phyloP scores from a whole-genome alignment of 2,329 filamentous ascomycete genomes.

The Penicillium verrucosum region DNA sequence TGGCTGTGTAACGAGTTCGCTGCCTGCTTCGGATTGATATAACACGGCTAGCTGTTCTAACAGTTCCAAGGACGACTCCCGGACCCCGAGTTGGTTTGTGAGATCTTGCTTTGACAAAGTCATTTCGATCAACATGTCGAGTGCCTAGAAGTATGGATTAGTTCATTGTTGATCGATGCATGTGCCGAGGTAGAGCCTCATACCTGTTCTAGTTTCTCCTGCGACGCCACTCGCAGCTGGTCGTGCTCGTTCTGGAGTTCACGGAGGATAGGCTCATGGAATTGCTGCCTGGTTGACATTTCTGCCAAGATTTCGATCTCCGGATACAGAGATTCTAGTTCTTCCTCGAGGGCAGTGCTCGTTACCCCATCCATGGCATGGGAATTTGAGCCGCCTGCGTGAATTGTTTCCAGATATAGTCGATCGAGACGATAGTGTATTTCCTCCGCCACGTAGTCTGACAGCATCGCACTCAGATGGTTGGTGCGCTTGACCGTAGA shows the following conservation, averaged over 20 bases:
- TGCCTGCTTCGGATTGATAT: conserved; percentile 33
- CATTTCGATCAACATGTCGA: conserved; percentile 35
- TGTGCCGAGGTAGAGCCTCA: conserved; percentile 2
- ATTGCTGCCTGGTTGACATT: conserved; percentile 44
- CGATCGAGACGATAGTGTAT: conserved; percentile 41
- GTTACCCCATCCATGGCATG: conserved; percentile 13
- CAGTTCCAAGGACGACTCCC: conserved; percentile 36
- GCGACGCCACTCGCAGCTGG: conserved; percentile 28
- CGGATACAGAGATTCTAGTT: conserved; percentile 40
- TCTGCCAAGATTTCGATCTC: conserved; percentile 41
- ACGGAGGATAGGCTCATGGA: conserved; percentile 39
- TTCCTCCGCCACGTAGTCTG: conserved; percentile 36
- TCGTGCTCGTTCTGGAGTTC: conserved; percentile 34
- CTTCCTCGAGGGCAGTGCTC: conserved; percentile 31
- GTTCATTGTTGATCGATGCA: neutral
- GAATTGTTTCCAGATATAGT: conserved; percentile 36
- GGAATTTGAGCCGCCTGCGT: neutral
- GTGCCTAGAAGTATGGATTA: conserved; percentile 27
- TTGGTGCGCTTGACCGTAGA: conserved; percentile 27
- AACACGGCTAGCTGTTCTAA: conserved; percentile 31
- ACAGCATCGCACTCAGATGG: conserved; percentile 30
- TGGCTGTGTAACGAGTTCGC: conserved; percentile 19
- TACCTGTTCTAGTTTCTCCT: conserved; percentile 37
- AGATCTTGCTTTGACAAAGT: conserved; percentile 31
- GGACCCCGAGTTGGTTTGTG: conserved; percentile 28